Base-by-base conservation (phyloP, 2,329 filamentous ascomycete species). In the Hysterium pulicare region DNA sequence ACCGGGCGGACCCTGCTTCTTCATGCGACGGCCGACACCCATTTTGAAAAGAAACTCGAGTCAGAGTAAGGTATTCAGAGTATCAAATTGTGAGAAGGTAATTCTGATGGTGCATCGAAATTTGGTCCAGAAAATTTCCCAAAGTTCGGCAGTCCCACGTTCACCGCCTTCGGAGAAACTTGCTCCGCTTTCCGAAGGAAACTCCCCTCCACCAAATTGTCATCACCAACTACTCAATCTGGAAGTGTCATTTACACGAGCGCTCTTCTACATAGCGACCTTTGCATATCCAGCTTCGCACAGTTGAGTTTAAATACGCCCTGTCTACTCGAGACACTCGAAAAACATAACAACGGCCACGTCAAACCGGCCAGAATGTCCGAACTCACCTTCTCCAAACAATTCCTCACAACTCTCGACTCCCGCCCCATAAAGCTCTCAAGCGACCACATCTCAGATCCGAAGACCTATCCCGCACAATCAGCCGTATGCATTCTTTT, bases 21-120 rank as follows among this genome's bases (percentile, higher is more conserved):
- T 87, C 84, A 96, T 94, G 59, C 90, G 88, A 66, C 90, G 86
- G 67, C 90, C 87, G 49, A 83, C 81, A 75, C 89, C 90, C 90
- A 95, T 95, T 31, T 51, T 62, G 45, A 28, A 28, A 28, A 13
- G 13, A 28, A n/a, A n/a, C n/a, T n/a, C 24, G 24, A 13, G 7
- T 7, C 24, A 28, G 24, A 6, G 22, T 23, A 22, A 26, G 28
- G 20, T 39, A 37, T 16, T 43, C 13, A 28, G 24, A 28, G 13
- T 8, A 28, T 13, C 7, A 28, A 28, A 28, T 28, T 28, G 24
- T 28, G 7, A 13, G 7, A 28, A 28, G 13, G 24, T 8, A n/a
- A n/a, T n/a, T n/a, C n/a, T n/a, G n/a, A n/a, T n/a, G n/a, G n/a
- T n/a, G n/a, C n/a, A n/a, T n/a, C n/a, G n/a, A n/a, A n/a, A n/a